Base-by-base conservation (phyloP, 495 filamentous ascomycete genomes). In the Penicillium fimorum region DNA sequence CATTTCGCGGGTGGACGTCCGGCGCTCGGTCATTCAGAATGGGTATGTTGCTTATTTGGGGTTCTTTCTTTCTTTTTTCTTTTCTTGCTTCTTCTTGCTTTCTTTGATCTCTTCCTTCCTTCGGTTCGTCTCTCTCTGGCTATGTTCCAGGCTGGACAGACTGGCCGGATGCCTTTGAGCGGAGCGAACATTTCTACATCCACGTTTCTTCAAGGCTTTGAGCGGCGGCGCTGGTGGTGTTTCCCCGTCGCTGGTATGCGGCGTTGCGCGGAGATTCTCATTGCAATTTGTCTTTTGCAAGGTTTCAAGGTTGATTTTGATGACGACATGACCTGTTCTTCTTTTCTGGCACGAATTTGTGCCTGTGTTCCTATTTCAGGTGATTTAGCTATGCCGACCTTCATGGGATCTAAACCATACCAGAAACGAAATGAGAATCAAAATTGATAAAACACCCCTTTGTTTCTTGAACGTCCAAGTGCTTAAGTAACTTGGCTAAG, bases 171-270 rank as follows among this genome's bases (percentile, higher is more conserved):
- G 4, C 41, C 30, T 47, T 47, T n/a, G 32, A 42, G 32, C 47
- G 27, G 22, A 40, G 37, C 42, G 42, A 35, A 24, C 49, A 50
- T 27, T 48, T 40, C 47, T 27, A 13, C 30, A 56, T 42, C 51
- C 56, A 56, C 43, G 47, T 60, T 60, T 32, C 37, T 44, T 54
- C 29, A 32, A 58, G 54, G 58, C 64, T 72, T 57, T 59, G 61
- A 74, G 65, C 73, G 59, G 59, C 55, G 71, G 71, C 71, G 73
- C 71, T 69, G 52, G 65, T 67, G 72, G 70, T 70, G 65, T 76
- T 73, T 57, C 47, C 25, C 30, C 58, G 59, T 66, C 56, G 59
- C 57, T 56, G 53, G 47, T 47, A 61, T 59, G 40, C 33, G 66
- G 66, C 60, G 61, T 71, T 70, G 57, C 59, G 56, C 42, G 57